Evolutionary conservation across 139 green algal genomes (phyloP), one percentile per base, ranked within the genome.

Genomic region (Cymbomonas tetramitiformis): DNA sequence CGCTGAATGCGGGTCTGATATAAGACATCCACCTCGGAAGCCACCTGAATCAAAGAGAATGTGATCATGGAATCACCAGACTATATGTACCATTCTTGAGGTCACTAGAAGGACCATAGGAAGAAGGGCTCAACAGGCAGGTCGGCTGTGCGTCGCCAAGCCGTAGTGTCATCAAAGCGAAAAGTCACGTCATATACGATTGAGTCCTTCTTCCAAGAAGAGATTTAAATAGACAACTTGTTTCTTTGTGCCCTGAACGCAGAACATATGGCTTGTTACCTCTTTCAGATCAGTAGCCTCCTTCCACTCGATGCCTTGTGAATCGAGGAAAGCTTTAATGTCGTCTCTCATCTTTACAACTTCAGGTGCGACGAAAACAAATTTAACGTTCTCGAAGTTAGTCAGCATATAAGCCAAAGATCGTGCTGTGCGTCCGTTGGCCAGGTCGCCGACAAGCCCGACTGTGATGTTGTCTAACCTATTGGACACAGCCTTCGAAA

Each of bases 1-100:
- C 89, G 91, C 63, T 99, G 92, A 54, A 99, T 98, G 67, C 92
- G 77, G 18, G 92, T 99, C 75, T 95, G 84, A 69, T 96, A 95
- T 34, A 99, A 63, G 33, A 99, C 91, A 54, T 99, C 89, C n/a
- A n/a, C n/a, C n/a, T 31, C 87, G 83, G n/a, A n/a, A 0, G 77
- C 78, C 34, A 87, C 80, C 9, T 34, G n/a, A 48, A 46, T 28
- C 46, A 30, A n/a, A n/a, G n/a, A n/a, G n/a, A n/a, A n/a, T n/a
- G n/a, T n/a, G n/a, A n/a, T n/a, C n/a, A n/a, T n/a, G n/a, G n/a
- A n/a, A n/a, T n/a, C n/a, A n/a, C n/a, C n/a, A n/a, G n/a, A n/a
- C n/a, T n/a, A n/a, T n/a, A n/a, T n/a, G n/a, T n/a, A n/a, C n/a
- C n/a, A n/a, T n/a, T n/a, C n/a, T n/a, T n/a, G n/a, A n/a, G n/a